Evolutionary conservation across 2,329 filamentous ascomycete genomes (phyloP).

Genomic region (Pseudocercospora pini-densiflorae): DNA sequence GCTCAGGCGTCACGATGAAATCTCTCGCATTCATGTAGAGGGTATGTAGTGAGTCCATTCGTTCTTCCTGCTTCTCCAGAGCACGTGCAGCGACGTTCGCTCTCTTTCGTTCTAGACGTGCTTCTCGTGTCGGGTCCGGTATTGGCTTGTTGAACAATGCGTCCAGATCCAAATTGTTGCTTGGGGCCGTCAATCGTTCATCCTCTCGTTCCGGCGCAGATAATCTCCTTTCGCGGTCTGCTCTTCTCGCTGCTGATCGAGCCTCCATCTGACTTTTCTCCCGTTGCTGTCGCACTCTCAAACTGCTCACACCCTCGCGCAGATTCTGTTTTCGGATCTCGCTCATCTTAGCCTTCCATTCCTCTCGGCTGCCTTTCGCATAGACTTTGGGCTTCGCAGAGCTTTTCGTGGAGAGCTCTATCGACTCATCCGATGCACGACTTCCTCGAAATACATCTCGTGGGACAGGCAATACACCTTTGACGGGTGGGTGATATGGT

Average conservation of each 20-base stretch:
- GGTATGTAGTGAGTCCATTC: constrained; percentile 73
- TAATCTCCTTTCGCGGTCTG: constrained; percentile 56
- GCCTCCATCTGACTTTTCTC: constrained; percentile 44
- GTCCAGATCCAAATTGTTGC: constrained; percentile 51
- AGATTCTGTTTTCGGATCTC: constrained; percentile 73
- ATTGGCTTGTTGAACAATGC: constrained; percentile 42
- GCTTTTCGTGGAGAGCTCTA: constrained; percentile 29
- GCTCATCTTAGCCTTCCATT: constrained; percentile 77
- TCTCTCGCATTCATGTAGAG: constrained; percentile 86
- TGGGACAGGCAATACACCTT: constrained; percentile 82
- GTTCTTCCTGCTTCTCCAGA: constrained; percentile 30
- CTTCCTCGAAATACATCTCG: constrained; percentile 71
- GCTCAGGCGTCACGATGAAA: constrained; percentile 83
- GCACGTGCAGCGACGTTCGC: constrained; percentile 30
- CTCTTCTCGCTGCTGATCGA: constrained; percentile 55
- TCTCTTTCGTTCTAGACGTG: constrained; percentile 52
- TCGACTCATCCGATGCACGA: constrained; percentile 49
- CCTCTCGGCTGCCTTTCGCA: constrained; percentile 53
- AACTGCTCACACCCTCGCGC: constrained; percentile 68
- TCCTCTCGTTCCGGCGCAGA: constrained; percentile 73
- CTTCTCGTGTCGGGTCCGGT: constrained; percentile 67
- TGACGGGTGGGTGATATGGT: constrained; percentile 57
- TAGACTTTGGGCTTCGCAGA: constrained; percentile 22
- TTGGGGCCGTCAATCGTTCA: constrained; percentile 74
- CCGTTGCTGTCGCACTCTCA: constrained; percentile 68